Percentiles rank a stretch among this genome's conserved stretches.
phyloP scores from a whole-genome alignment of 2,329 filamentous ascomycete genomes.

The Periconia digitata region DNA sequence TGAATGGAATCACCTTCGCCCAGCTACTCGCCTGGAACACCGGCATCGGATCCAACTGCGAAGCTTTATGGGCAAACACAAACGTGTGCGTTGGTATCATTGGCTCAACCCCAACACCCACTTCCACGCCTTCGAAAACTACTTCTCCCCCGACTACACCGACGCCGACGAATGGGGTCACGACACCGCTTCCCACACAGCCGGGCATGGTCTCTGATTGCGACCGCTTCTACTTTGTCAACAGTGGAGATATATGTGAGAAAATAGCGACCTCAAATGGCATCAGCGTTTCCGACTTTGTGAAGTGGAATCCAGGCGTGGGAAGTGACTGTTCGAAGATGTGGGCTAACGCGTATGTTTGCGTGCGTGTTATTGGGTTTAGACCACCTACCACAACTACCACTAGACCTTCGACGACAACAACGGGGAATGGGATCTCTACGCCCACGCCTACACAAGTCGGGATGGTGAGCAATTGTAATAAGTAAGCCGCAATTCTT shows the following conservation, averaged over 20 bases:
- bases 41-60: conserved; percentile 5
- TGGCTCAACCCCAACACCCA: conserved; percentile 3
- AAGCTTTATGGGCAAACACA: conserved; percentile 5
- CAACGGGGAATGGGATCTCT: conserved; percentile 4
- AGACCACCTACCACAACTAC: background rate
- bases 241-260: conserved; percentile 3
- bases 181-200: conserved; percentile 5
- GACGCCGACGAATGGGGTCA: conserved; percentile 1
- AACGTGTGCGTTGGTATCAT: conserved; percentile 8
- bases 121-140: conserved; percentile 2
- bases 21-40: conserved; percentile 13
- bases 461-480: no score
- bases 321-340: conserved; percentile 5
- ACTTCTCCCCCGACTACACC: background rate
- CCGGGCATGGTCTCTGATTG: conserved; percentile 8
- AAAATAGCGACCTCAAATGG: conserved; percentile 2
- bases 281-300: conserved; percentile 7
- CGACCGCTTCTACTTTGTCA: conserved; percentile 8
- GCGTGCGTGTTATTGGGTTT: conserved; percentile 6
- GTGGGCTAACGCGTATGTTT: conserved; percentile 7
- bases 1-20: conserved; percentile 5
- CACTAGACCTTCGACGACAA: background rate
- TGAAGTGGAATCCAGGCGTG: conserved; percentile 3
- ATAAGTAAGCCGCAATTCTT: no score
- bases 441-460: conserved; percentile 2